Evolutionary conservation across 345 rosid species (phyloP), one percentile per base, ranked within the genome.

Genomic region (Ceriops zippeliana): DNA sequence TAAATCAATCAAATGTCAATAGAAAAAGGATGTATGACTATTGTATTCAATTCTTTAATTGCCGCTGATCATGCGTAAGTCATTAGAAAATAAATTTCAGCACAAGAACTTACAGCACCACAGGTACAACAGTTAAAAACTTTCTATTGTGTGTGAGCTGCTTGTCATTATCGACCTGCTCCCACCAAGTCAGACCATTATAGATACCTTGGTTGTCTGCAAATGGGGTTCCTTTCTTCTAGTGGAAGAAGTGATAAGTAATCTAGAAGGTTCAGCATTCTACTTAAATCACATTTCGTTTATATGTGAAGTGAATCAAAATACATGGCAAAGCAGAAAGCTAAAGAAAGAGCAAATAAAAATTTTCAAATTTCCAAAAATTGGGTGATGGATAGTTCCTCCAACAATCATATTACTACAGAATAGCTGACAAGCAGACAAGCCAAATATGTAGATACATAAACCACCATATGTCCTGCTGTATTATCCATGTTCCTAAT

Each of bases 151-250:
- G 89, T 9, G 99, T 90, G 59, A 95, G 97, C 79, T 95, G 97
- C 81, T 95, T 87, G 63, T 98, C 98, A 21, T 66, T 91, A 78
- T 95, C 99, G 38, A 95, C 83, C 83, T 95, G 99, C 73, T 95
- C 99, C 98, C 99, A 91, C 99, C 98, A 95, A 62, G 98, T 95
- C 76, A 95, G 76, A 63, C 86, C 54, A 71, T 95, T 95, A 78
- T 95, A 90, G 76, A 95, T 92, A n/a, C 98, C 98, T 71, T 95
- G 99, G 73, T 95, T 98, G 16, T 95, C 99, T 16, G 87, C 87
- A 76, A 95, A 95, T 2, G 99, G 99, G 3, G 98, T 95, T 73
- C 99, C 99, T 78, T 95, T 91, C 91, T 88, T 90, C 98, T 97
- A 95, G 82, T 95, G 99, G 72, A 95, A 95, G 85, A 82, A 90